Percentiles rank a stretch among this genome's conserved stretches.
phyloP scores from a whole-genome alignment of 768 basidiomycete species.

The Nidula microcarpa region DNA sequence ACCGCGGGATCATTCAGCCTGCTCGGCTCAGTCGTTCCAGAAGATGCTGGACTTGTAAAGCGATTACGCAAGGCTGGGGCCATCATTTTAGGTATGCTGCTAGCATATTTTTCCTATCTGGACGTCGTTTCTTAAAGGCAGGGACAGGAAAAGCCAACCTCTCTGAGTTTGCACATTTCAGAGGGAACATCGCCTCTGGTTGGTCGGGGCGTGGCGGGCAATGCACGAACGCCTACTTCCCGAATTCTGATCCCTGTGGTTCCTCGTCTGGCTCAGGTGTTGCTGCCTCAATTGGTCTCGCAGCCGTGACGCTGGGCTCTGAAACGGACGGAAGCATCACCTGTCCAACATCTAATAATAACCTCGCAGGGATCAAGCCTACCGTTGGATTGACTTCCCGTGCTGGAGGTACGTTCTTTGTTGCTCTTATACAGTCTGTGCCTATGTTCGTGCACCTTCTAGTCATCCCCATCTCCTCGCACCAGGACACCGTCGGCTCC shows the following conservation, averaged over 20 bases:
- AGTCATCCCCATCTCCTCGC: slow-evolving; percentile 55
- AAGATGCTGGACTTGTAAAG: slow-evolving; percentile 42
- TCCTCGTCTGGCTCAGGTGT: slow-evolving; percentile 59
- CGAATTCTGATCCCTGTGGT: slow-evolving; percentile 50
- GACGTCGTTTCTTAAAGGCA: too few species aligned
- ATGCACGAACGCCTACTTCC: slow-evolving; percentile 45
- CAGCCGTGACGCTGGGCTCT: slow-evolving; percentile 42
- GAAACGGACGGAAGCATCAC: slow-evolving; percentile 56
- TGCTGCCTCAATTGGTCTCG: slow-evolving; percentile 48
- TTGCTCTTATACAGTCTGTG: neutral
- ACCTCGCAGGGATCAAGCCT: slow-evolving; percentile 57
- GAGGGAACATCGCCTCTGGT: slow-evolving; percentile 42
- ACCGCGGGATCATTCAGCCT: slow-evolving; percentile 43
- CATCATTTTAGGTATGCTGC: slow-evolving; percentile 35
- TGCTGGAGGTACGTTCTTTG: slow-evolving; percentile 40
- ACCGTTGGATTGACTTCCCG: slow-evolving; percentile 58
- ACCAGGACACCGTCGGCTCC: slow-evolving; percentile 60
- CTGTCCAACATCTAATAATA: slow-evolving; percentile 50
- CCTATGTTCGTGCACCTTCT: neutral
- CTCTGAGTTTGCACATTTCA: slow-evolving; percentile 47
- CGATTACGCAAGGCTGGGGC: slow-evolving; percentile 38
- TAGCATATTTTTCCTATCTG: too few species aligned
- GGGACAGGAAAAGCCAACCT: slow-evolving; percentile 50
- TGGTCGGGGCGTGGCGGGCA: slow-evolving; percentile 62
- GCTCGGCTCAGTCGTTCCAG: slow-evolving; percentile 37